A percentile compares a stretch with the other conserved stretches of the same genome.
phyloP scores from a whole-genome alignment of 371 early-diverging fungal species.

The Umbelopsis sp. region DNA sequence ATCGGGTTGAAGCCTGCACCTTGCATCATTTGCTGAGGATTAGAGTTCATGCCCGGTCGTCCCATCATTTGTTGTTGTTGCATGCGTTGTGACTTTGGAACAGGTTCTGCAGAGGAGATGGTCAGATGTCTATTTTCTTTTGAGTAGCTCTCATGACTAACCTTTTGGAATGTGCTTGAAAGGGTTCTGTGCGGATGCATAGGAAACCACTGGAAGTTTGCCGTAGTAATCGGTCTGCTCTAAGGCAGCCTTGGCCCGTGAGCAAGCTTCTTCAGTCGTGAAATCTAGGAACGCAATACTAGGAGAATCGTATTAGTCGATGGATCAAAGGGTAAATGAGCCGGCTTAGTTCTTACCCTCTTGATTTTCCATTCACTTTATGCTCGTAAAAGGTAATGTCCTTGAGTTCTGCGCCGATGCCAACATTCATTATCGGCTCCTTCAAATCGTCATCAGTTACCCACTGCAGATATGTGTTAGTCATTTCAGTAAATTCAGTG shows the following conservation, averaged over 20 bases:
- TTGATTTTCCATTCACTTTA: constrained; percentile 70
- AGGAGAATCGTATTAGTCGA: background rate
- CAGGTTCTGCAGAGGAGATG: constrained; percentile 28
- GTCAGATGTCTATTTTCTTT: background rate
- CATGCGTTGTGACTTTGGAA: constrained; percentile 33
- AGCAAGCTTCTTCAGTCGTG: constrained; percentile 40
- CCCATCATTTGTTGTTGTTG: constrained; percentile 26
- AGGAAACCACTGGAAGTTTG: constrained; percentile 37
- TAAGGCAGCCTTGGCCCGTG: constrained; percentile 40
- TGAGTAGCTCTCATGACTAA: constrained; percentile 19
- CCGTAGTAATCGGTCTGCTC: constrained; percentile 50
- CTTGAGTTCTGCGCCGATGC: constrained; percentile 40
- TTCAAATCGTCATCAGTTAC: constrained; percentile 58
- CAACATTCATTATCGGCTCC: constrained; percentile 40
- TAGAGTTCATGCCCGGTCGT: constrained; percentile 23
- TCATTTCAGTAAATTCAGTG: background rate
- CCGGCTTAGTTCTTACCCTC: constrained; percentile 43
- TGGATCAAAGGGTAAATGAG: background rate
- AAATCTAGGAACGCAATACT: constrained; percentile 60
- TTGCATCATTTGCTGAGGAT: constrained; percentile 22
- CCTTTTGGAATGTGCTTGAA: constrained; percentile 57
- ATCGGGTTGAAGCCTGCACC: constrained; percentile 31
- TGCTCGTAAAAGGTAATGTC: constrained; percentile 64
- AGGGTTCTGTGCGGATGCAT: constrained; percentile 46
- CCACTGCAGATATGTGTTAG: constrained; percentile 36